Percentiles rank a stretch among this genome's conserved stretches.
Evolutionary conservation across 371 early-diverging fungal genomes (phyloP).

Genomic region (Rhizopus arrhizus): DNA sequence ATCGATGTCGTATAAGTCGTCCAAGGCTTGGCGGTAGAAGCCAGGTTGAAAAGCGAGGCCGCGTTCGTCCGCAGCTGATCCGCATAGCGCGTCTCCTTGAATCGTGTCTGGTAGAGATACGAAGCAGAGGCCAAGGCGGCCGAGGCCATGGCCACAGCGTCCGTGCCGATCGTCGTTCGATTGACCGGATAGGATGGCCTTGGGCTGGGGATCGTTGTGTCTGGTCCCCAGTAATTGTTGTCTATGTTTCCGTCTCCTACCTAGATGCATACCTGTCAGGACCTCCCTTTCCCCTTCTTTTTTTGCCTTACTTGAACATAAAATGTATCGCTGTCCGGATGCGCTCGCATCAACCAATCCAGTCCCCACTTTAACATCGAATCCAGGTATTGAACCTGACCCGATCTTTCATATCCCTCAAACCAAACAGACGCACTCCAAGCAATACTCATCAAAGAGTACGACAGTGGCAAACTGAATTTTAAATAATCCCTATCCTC

Average conservation of each 20-base stretch:
- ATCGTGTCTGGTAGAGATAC: constrained; percentile 52
- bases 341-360: constrained; percentile 57
- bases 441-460: constrained; percentile 51
- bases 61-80: constrained; percentile 31
- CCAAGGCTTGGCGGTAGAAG: constrained; percentile 54
- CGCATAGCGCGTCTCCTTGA: constrained; percentile 56
- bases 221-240: constrained; percentile 54
- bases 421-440: constrained; percentile 65
- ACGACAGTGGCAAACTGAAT: constrained; percentile 62
- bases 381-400: constrained; percentile 47
- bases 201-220: constrained; percentile 56
- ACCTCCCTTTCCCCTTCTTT: background rate
- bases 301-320: constrained; percentile 34
- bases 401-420: constrained; percentile 59
- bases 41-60: constrained; percentile 52
- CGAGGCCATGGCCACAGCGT: constrained; percentile 59
- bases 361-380: constrained; percentile 67
- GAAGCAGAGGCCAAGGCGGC: constrained; percentile 68
- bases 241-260: constrained; percentile 43
- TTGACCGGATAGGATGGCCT: constrained; percentile 59
- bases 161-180: constrained; percentile 55
- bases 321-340: constrained; percentile 27
- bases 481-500: constrained; percentile 62
- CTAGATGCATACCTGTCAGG: constrained; percentile 9
- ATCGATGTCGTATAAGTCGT: constrained; percentile 57